phyloP scores from a whole-genome alignment of 805 yeast genomes.

The Sungouiella thailandica region DNA sequence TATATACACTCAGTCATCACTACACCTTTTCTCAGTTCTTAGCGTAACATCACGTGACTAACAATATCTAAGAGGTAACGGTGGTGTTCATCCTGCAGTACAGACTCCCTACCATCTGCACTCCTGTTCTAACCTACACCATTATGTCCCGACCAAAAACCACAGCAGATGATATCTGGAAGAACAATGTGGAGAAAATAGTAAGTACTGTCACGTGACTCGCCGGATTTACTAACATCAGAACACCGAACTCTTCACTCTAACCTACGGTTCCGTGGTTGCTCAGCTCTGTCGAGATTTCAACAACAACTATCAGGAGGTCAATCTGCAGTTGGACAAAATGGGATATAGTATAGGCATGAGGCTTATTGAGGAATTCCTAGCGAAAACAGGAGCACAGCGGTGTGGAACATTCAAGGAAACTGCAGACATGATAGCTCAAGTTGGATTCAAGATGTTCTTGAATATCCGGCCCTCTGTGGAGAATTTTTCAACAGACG shows the following conservation, averaged over 20 bases:
- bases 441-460: conserved; percentile 87
- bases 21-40: no score
- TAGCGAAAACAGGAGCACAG: conserved; percentile 81
- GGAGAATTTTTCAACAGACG: conserved; percentile 72
- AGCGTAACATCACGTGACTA: no score
- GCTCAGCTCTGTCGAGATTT: conserved; percentile 85
- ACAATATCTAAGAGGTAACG: no score
- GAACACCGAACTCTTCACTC: conserved; percentile 90
- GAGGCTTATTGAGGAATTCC: conserved; percentile 85
- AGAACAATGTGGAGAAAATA: conserved; percentile 78
- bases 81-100: no score
- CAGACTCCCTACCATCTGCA: no score
- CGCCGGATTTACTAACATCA: conserved; percentile 17
- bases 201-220: conserved; percentile 37
- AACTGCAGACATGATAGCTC: conserved; percentile 81
- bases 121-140: no score
- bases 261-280: conserved; percentile 92
- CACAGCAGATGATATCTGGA: conserved; percentile 89
- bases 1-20: no score
- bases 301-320: conserved; percentile 67
- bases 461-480: conserved; percentile 75
- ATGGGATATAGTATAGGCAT: conserved; percentile 97
- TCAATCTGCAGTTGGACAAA: conserved; percentile 76
- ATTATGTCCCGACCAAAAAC: conserved; percentile 14
- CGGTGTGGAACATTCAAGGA: conserved; percentile 77